Evolutionary conservation across 225 moss, liverwort and hornwort species (phyloP).

Genomic region (Rhytidiadelphus loreus): DNA sequence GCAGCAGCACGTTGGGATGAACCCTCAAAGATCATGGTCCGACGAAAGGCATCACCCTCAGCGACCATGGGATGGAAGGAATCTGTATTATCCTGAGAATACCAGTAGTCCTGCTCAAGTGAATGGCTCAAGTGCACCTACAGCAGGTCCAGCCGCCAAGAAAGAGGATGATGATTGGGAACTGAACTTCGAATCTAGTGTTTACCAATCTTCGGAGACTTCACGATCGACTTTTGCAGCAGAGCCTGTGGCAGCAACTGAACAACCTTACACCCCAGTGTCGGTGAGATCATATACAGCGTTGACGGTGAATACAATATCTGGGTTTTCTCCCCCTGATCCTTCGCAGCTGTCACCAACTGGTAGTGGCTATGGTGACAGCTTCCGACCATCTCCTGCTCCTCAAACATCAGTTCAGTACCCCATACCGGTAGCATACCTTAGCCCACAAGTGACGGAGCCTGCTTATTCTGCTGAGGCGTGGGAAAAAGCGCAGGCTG

Average conservation of each 20-base stretch:
- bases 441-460: slow-evolving; percentile 18
- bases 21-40: slow-evolving; percentile 3
- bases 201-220: slow-evolving; percentile 16
- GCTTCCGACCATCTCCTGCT: slow-evolving; percentile 38
- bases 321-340: slow-evolving; percentile 34
- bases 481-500: slow-evolving; percentile 56
- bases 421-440: slow-evolving; percentile 10
- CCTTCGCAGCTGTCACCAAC: slow-evolving; percentile 49
- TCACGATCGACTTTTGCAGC: not conserved
- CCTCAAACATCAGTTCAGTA: slow-evolving; percentile 24
- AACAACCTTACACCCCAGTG: not conserved
- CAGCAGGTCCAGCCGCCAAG: slow-evolving; percentile 16
- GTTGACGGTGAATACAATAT: slow-evolving; percentile 26
- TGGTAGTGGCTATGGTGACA: slow-evolving; percentile 54
- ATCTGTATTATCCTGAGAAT: slow-evolving; percentile 16
- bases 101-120: not conserved
- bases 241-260: not conserved
- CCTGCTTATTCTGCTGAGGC: slow-evolving; percentile 25
- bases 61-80: slow-evolving; percentile 31
- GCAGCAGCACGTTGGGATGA: slow-evolving; percentile 8
- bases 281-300: not conserved
- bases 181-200: slow-evolving; percentile 47
- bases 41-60: slow-evolving; percentile 24
- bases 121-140: slow-evolving; percentile 11
- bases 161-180: slow-evolving; percentile 57